These are phyloP conservation scores for Plasmodium ovale DNA, from an alignment of 169 alveolate species.

Conservation along the genomic window DNA sequence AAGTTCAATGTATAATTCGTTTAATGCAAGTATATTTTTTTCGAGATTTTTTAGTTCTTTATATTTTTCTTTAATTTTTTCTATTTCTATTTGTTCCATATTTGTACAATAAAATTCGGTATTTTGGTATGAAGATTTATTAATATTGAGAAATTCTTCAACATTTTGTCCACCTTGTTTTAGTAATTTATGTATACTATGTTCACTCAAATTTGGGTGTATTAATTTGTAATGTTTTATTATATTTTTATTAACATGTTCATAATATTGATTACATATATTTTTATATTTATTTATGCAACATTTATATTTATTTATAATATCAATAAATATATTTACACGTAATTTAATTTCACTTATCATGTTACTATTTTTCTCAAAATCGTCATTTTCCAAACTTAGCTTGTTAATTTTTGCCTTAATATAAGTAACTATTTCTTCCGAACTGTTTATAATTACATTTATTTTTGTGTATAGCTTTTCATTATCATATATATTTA, in stretches of 20 bases:
- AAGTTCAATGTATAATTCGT: constrained; percentile 47
- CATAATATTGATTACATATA: constrained; percentile 54
- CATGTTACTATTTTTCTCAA: constrained; percentile 16
- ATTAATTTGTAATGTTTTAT: constrained; percentile 45
- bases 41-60: constrained; percentile 40
- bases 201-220: constrained; percentile 32
- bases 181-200: constrained; percentile 15
- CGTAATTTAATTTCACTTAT: constrained; percentile 57
- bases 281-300: constrained; percentile 56
- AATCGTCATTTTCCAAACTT: constrained; percentile 17
- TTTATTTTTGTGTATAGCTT: constrained; percentile 22
- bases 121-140: constrained; percentile 4
- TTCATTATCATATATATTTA: constrained; percentile 52
- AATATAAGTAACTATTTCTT: constrained; percentile 8
- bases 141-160: constrained; percentile 28
- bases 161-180: constrained; percentile 3
- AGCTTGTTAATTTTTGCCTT: constrained; percentile 2
- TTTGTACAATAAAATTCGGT: background rate
- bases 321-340: constrained; percentile 41
- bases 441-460: constrained; percentile 10
- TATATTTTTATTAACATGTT: constrained; percentile 43
- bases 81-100: constrained; percentile 35
- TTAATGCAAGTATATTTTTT: constrained; percentile 29
- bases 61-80: constrained; percentile 40
- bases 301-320: constrained; percentile 42